Evolutionary conservation across 768 basidiomycete species (phyloP), one percentile per base, ranked within the genome.

Genomic region (Hemileccinum rubropunctum): DNA sequence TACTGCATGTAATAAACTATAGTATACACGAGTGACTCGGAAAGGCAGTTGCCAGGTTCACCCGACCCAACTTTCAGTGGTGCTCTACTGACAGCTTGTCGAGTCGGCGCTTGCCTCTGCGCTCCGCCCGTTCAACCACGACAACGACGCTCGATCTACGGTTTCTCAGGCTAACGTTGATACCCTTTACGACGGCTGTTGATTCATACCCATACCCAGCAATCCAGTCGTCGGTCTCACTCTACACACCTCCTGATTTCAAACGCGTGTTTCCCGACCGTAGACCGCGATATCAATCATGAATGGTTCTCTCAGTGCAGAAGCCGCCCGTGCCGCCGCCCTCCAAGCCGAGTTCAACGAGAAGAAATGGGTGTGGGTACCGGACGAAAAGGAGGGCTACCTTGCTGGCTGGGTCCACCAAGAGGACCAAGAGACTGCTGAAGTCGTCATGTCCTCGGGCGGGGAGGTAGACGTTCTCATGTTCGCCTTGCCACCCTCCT

Each of bases 281-380:
- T 33, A 20, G 37, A 47, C 17, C 21, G 47, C 45, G 47, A 50
- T 44, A 47, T 50, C 47, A 34, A 47, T 48, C 32, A 84, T 83
- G 81, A 76, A 76, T 56, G 71, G 69, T 47, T 77, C 81, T 36
- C 78, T 76, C 51, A 77, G 72, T 53, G 77, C 76, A 40, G 92
- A 93, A 67, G 86, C 86, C 35, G 88, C 92, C 8, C 76, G 86
- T 47, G 86, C 84, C 15, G 91, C 92, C 18, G 93, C 91, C 17
- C 81, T 86, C n/a, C 91, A 94, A 65, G 91, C 92, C 10, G 92
- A 95, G 69, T 95, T 94, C 71, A 95, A 93, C 66, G 92, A 93
- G 78, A 97, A 95, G 86, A 91, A 86, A 74, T 95, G 95, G 90
- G 93, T 98, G 6, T 98, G 95, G 95, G 88, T 95, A 21, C 92